Conservation (phyloP, 148 eudicot species). For the Vaccinium myrtillus region DNA sequence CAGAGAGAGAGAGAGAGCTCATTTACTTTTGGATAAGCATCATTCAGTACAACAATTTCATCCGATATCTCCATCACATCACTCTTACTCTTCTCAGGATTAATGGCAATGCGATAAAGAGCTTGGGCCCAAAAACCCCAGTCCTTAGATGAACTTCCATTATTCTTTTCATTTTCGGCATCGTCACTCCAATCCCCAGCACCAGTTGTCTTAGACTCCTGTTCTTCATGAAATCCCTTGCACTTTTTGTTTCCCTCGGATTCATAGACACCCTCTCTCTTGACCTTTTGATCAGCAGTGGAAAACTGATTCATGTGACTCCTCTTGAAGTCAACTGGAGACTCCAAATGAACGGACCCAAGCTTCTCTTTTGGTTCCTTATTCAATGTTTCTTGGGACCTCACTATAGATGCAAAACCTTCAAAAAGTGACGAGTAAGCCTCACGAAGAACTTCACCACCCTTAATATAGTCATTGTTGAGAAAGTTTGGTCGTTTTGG, state of each 20-base stretch:
- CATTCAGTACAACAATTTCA: slow-evolving; percentile 72
- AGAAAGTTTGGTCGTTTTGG: slow-evolving; percentile 76
- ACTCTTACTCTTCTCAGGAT: slow-evolving; percentile 61
- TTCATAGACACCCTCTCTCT: slow-evolving; percentile 39
- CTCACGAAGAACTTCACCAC: slow-evolving; percentile 72
- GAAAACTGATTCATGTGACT: slow-evolving; percentile 15
- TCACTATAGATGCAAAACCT: slow-evolving; percentile 62
- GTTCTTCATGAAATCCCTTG: slow-evolving; percentile 43
- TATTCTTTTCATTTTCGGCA: slow-evolving; percentile 23
- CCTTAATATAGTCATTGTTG: slow-evolving; percentile 66
- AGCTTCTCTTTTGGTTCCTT: slow-evolving; percentile 15
- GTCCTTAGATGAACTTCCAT: slow-evolving; percentile 32
- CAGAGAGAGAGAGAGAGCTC: slow-evolving; percentile 11
- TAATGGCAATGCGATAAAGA: slow-evolving; percentile 64
- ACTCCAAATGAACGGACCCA: slow-evolving; percentile 18
- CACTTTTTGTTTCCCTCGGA: slow-evolving; percentile 49
- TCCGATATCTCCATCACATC: slow-evolving; percentile 50
- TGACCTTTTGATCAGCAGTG: slow-evolving; percentile 43
- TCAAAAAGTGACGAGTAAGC: slow-evolving; percentile 91
- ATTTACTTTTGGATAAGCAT: slow-evolving; percentile 78
- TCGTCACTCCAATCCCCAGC: slow-evolving; percentile 27
- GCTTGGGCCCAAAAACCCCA: slow-evolving; percentile 87
- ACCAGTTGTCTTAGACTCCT: slow-evolving; percentile 24
- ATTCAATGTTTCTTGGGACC: slow-evolving; percentile 19
- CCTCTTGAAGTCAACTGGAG: slow-evolving; percentile 23